phyloP scores from a whole-genome alignment of 2,329 filamentous ascomycete species.

The Ambrosiella beaveri region DNA sequence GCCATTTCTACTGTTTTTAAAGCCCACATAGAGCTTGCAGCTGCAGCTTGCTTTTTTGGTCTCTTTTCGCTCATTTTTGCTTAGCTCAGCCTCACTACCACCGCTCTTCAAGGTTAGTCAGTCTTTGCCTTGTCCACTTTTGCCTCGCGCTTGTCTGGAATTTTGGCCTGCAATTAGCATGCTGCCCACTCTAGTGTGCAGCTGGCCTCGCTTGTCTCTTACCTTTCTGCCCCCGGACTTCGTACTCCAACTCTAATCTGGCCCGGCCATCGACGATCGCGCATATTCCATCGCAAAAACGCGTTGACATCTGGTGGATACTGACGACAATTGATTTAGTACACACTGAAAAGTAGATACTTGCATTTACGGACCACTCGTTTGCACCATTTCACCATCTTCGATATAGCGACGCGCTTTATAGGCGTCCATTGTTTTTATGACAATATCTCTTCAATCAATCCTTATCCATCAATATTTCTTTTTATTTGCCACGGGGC shows the following conservation, averaged over 20 bases:
- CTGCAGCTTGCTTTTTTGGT: not conserved
- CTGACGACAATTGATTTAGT: not conserved
- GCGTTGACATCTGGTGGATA: slow-evolving; percentile 1
- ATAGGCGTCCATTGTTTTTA: not conserved
- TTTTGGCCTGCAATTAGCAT: not conserved
- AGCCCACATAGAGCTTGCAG: not conserved
- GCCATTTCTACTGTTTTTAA: too few relatives aligned
- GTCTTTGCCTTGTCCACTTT: not conserved
- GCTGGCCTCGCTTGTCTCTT: not conserved
- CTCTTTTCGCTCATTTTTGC: not conserved
- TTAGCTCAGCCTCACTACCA: not conserved
- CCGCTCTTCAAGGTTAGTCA: not conserved
- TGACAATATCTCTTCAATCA: not conserved
- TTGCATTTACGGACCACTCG: not conserved
- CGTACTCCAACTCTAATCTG: slow-evolving; percentile 5
- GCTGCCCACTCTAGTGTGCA: not conserved
- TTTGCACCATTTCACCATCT: not conserved
- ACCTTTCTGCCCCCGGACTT: not conserved
- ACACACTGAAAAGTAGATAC: not conserved
- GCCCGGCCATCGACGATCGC: slow-evolving; percentile 6
- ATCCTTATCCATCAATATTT: not conserved
- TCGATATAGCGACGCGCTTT: not conserved
- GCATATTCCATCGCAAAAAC: slow-evolving; percentile 7
- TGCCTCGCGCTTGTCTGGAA: slow-evolving; percentile 1
- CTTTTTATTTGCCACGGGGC: not conserved